Conservation (phyloP, 1,284 basidiomycete genomes). For the Boletus mariae region DNA sequence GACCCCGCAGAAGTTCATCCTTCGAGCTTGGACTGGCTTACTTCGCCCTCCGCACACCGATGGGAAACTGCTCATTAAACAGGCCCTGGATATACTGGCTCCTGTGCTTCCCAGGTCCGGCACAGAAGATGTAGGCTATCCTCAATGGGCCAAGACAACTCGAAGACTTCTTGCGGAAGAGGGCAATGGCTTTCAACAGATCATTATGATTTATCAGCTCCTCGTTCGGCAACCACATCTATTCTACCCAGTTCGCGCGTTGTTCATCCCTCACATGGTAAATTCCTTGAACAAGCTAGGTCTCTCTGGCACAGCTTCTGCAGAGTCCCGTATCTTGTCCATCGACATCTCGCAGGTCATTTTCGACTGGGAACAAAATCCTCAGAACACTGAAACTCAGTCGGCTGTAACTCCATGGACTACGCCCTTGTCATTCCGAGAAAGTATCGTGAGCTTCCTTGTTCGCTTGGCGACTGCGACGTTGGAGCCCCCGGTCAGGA, state of each 20-base stretch:
- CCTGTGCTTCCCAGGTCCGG: constrained; percentile 73
- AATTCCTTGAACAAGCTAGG: constrained; percentile 88
- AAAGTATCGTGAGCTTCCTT: constrained; percentile 91
- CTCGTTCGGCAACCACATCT: constrained; percentile 89
- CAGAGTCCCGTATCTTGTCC: constrained; percentile 79
- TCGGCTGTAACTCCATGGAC: constrained; percentile 49
- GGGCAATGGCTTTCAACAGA: constrained; percentile 76
- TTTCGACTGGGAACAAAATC: constrained; percentile 82
- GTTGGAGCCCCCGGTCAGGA: constrained; percentile 62
- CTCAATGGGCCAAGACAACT: constrained; percentile 88
- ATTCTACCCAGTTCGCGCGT: constrained; percentile 90
- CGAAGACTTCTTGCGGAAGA: constrained; percentile 89
- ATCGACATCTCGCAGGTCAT: constrained; percentile 86
- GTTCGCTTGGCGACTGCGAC: constrained; percentile 82
- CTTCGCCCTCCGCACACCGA: constrained; percentile 80
- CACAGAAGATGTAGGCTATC: constrained; percentile 57
- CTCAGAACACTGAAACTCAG: constrained; percentile 33
- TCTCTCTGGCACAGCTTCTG: constrained; percentile 68
- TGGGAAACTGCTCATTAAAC: constrained; percentile 79
- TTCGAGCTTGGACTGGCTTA: constrained; percentile 93
- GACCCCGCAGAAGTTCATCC: constrained; percentile 89
- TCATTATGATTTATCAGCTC: constrained; percentile 88
- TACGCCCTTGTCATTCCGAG: constrained; percentile 78
- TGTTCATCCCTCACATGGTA: constrained; percentile 96
- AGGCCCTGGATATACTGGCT: constrained; percentile 90